Evolutionary conservation across 768 basidiomycete species (phyloP).

Genomic region (Cytidiella melzeri): DNA sequence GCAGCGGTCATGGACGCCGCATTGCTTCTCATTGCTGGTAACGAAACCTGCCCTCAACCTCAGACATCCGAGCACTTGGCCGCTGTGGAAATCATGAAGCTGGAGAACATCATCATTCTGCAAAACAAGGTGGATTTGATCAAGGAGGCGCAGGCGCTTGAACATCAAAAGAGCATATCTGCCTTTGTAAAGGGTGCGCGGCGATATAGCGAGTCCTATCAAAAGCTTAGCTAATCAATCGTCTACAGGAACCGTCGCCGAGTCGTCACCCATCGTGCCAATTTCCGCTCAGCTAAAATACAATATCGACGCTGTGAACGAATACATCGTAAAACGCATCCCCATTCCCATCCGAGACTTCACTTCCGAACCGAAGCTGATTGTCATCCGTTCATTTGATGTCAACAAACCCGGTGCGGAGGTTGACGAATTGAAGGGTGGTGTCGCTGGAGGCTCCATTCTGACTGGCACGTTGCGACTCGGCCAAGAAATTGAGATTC

Average conservation of each 20-base stretch:
- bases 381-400: constrained; percentile 98
- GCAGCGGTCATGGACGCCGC: constrained; percentile 99
- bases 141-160: constrained; percentile 88
- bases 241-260: constrained; percentile 83
- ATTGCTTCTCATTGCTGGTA: constrained; percentile 89
- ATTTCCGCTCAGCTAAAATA: constrained; percentile 98
- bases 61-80: constrained; percentile 99
- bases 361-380: constrained; percentile 83
- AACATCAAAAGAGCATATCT: constrained; percentile 93
- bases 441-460: constrained; percentile 96
- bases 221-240: neutral
- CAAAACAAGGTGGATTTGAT: constrained; percentile 99
- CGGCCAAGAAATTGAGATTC: constrained; percentile 93
- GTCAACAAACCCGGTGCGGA: constrained; percentile 99
- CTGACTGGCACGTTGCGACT: constrained; percentile 86
- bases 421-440: constrained; percentile 95
- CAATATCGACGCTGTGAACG: constrained; percentile 99
- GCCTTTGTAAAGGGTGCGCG: constrained; percentile 88
- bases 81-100: constrained; percentile 99
- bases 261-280: constrained; percentile 95
- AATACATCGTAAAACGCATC: constrained; percentile 96
- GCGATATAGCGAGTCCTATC: neutral
- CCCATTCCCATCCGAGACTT: constrained; percentile 95
- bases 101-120: constrained; percentile 94
- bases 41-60: constrained; percentile 98